Evolutionary conservation across 371 early-diverging fungal species (phyloP).

Genomic region (Mucor irregularis): DNA sequence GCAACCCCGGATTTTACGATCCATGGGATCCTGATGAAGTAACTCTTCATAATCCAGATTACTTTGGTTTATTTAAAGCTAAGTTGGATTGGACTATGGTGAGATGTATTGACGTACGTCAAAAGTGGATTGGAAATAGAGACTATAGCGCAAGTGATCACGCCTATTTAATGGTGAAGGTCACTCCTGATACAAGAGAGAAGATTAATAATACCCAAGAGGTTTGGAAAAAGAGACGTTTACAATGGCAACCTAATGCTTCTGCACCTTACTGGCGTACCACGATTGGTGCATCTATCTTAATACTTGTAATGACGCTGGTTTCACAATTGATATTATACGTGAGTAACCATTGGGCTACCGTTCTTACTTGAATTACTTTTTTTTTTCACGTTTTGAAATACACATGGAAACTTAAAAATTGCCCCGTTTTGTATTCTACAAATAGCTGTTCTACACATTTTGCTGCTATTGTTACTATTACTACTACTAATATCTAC

Average conservation of each 20-base stretch:
- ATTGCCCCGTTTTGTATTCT: too few relatives aligned
- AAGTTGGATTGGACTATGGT: constrained; percentile 81
- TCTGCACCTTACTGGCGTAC: constrained; percentile 27
- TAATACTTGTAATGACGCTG: constrained; percentile 6
- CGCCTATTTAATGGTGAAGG: constrained; percentile 67
- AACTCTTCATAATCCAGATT: constrained; percentile 65
- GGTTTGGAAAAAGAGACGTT: constrained; percentile 23
- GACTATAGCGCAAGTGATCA: constrained; percentile 75
- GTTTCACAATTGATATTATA: constrained; percentile 12
- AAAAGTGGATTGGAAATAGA: constrained; percentile 61
- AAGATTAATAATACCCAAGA: constrained; percentile 10
- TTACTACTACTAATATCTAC: too few relatives aligned
- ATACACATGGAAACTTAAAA: too few relatives aligned
- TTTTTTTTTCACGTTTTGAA: too few relatives aligned
- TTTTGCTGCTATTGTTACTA: too few relatives aligned
- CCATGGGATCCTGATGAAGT: constrained; percentile 66
- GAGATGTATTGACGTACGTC: constrained; percentile 55
- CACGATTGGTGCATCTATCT: constrained; percentile 16
- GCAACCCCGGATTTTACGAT: constrained; percentile 79
- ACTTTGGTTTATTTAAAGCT: constrained; percentile 66
- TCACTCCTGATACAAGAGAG: constrained; percentile 35
- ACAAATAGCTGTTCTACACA: too few relatives aligned
- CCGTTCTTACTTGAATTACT: not conserved
- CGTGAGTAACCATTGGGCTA: not conserved
- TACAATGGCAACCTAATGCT: constrained; percentile 27